Conservation (phyloP, 2,329 filamentous ascomycete species). For the Trichophyton schoenleinii region DNA sequence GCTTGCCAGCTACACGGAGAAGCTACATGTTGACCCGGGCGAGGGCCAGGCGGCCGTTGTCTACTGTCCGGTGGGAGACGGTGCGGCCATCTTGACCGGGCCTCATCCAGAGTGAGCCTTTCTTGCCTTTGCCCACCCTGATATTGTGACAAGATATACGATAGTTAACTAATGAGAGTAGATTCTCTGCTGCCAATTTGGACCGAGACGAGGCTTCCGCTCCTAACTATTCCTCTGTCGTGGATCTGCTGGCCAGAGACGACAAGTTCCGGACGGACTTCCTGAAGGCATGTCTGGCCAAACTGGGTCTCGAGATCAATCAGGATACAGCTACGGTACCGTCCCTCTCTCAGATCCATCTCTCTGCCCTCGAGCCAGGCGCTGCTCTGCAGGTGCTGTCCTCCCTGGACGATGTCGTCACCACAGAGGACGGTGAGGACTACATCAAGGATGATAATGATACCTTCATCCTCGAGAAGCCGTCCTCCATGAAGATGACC, state of each 20-base stretch:
- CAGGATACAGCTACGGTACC: slow-evolving; percentile 57
- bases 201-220: slow-evolving; percentile 45
- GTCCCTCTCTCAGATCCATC: slow-evolving; percentile 67
- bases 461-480: slow-evolving; percentile 63
- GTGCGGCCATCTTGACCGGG: slow-evolving; percentile 66
- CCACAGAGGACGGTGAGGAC: slow-evolving; percentile 52
- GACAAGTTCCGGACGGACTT: slow-evolving; percentile 62
- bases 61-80: slow-evolving; percentile 70
- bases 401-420: slow-evolving; percentile 53
- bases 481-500: slow-evolving; percentile 47
- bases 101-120: slow-evolving; percentile 75
- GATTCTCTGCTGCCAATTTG: slow-evolving; percentile 72
- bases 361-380: slow-evolving; percentile 55
- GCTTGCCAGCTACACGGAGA: slow-evolving; percentile 64
- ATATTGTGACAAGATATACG: too few relatives aligned
- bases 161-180: slow-evolving; percentile 26
- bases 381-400: slow-evolving; percentile 56
- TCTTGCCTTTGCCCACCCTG: background rate
- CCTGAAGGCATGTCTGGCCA: slow-evolving; percentile 63
- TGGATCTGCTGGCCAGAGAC: slow-evolving; percentile 54
- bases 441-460: slow-evolving; percentile 72
- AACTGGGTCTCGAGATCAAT: slow-evolving; percentile 69
- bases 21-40: slow-evolving; percentile 64
- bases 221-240: slow-evolving; percentile 57
- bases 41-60: slow-evolving; percentile 65